These are phyloP conservation scores for Aristolochia contorta DNA, from an alignment of 164 flowering plant species.

Conservation along the genomic window DNA sequence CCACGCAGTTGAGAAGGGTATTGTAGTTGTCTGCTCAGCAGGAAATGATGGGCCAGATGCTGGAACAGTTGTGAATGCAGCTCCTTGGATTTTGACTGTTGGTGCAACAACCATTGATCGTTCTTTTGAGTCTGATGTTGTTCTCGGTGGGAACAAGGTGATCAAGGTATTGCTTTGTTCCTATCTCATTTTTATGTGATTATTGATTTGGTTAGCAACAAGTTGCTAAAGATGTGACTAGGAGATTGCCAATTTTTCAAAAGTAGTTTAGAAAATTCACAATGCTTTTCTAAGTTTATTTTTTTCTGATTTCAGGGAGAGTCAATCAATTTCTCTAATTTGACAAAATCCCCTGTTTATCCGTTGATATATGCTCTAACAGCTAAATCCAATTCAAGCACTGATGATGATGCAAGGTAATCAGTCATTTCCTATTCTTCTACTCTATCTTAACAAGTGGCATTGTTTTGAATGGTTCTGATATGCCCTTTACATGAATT, in stretches of 20 bases:
- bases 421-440: conserved; percentile 6
- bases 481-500: neutral
- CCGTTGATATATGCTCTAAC: conserved; percentile 17
- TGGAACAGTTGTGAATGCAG: conserved; percentile 42
- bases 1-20: conserved; percentile 63
- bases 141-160: conserved; percentile 29
- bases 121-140: conserved; percentile 19
- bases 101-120: conserved; percentile 33
- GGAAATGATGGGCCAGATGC: conserved; percentile 57
- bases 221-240: neutral
- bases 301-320: conserved; percentile 25
- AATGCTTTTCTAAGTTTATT: neutral
- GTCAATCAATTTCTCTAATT: conserved; percentile 26
- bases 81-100: conserved; percentile 80
- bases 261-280: too few species aligned
- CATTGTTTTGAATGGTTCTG: neutral
- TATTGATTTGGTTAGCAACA: neutral
- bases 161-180: conserved; percentile 30
- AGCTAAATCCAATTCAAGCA: conserved; percentile 14
- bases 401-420: conserved; percentile 16
- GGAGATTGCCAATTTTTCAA: too few species aligned
- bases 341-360: conserved; percentile 19
- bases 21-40: conserved; percentile 68
- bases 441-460: neutral
- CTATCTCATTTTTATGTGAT: neutral